A percentile compares a stretch with the other conserved stretches of the same genome.
phyloP scores from a whole-genome alignment of 805 yeast genomes.

The Saturnispora silvae region DNA sequence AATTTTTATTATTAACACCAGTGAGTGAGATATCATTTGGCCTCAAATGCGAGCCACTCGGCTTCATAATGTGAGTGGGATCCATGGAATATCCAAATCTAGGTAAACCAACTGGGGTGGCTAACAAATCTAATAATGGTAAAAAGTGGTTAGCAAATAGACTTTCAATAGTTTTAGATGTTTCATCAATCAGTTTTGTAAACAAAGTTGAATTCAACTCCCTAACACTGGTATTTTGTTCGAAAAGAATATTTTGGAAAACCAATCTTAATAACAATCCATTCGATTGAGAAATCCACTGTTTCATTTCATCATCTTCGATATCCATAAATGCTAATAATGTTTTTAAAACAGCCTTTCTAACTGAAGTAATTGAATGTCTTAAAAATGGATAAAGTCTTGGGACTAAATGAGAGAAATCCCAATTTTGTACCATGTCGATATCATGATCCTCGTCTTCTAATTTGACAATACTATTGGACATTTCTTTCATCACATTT shows the following conservation, averaged over 20 bases:
- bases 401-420: conserved; percentile 75
- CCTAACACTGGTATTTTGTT: conserved; percentile 71
- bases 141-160: conserved; percentile 46
- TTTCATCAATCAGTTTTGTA: conserved; percentile 40
- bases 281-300: conserved; percentile 54
- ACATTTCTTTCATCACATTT: conserved; percentile 55
- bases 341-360: conserved; percentile 79
- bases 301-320: conserved; percentile 34
- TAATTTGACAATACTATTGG: conserved; percentile 23
- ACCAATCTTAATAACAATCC: conserved; percentile 63
- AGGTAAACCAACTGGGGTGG: conserved; percentile 93
- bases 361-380: conserved; percentile 85
- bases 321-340: conserved; percentile 59
- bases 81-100: conserved; percentile 83
- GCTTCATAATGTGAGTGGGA: conserved; percentile 59
- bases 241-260: conserved; percentile 80
- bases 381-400: conserved; percentile 84
- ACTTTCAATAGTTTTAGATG: conserved; percentile 36
- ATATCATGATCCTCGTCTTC: conserved; percentile 31
- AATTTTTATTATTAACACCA: conserved; percentile 17
- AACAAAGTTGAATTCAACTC: conserved; percentile 55
- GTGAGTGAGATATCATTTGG: conserved; percentile 20
- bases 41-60: conserved; percentile 50
- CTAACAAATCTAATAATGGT: conserved; percentile 54
- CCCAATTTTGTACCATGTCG: conserved; percentile 15